Evolutionary conservation across 2,329 filamentous ascomycete species (phyloP).

Genomic region (Scleromitrula shiraiana): DNA sequence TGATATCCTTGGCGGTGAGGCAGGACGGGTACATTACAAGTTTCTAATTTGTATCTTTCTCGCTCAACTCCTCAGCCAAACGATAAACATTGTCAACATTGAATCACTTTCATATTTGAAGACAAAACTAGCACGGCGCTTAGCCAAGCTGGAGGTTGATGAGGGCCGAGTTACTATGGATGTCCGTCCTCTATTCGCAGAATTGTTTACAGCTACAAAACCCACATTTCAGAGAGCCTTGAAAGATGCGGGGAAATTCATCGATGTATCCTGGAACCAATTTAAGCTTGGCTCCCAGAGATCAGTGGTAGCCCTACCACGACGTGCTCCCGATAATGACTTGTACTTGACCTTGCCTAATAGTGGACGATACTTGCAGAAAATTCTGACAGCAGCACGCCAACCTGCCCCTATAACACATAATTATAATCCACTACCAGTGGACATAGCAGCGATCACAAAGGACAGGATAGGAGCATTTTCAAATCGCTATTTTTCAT

Average conservation of each 20-base stretch:
- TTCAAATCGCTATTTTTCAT: constrained; percentile 20
- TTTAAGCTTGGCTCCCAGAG: constrained; percentile 35
- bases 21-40: constrained; percentile 48
- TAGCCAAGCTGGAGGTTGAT: constrained; percentile 48
- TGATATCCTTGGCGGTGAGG: constrained; percentile 30
- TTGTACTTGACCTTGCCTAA: constrained; percentile 34
- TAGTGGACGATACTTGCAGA: constrained; percentile 31
- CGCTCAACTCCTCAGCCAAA: constrained; percentile 37
- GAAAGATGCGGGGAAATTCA: background rate
- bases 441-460: background rate
- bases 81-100: constrained; percentile 18
- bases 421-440: background rate
- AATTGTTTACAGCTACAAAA: constrained; percentile 25
- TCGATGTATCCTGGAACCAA: constrained; percentile 30
- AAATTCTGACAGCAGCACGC: constrained; percentile 1
- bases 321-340: constrained; percentile 28
- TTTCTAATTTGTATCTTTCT: constrained; percentile 43
- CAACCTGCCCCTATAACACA: background rate
- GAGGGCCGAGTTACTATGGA: constrained; percentile 12
- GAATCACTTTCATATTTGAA: constrained; percentile 36
- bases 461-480: constrained; percentile 11
- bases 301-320: constrained; percentile 35
- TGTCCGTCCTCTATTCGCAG: constrained; percentile 18
- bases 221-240: constrained; percentile 27
- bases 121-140: constrained; percentile 47